Conservation (phyloP, 1,139 yeast species). For the Magnusiomyces tetraspermus region DNA sequence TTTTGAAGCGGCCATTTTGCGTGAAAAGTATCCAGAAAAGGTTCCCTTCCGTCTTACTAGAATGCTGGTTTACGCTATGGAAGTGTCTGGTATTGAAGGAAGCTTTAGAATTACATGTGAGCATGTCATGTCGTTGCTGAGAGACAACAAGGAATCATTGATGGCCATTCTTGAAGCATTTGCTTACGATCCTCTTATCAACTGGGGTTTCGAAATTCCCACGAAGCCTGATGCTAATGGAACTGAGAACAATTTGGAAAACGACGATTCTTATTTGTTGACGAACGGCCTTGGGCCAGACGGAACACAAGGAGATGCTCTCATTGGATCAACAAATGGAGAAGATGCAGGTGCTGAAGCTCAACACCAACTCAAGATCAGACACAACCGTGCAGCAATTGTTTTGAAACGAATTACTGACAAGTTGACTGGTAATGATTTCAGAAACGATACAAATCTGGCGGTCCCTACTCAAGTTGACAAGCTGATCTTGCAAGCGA, state of each 20-base stretch:
- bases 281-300: conserved; percentile 3
- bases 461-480: conserved; percentile 90
- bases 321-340: background rate
- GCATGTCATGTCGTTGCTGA: conserved; percentile 87
- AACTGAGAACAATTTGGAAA: conserved; percentile 6
- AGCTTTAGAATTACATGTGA: conserved; percentile 94
- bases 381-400: conserved; percentile 85
- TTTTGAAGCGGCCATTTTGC: conserved; percentile 92
- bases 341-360: conserved; percentile 44
- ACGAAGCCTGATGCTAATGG: conserved; percentile 53
- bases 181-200: conserved; percentile 96
- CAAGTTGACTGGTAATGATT: conserved; percentile 89
- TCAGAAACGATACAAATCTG: conserved; percentile 58
- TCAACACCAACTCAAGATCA: conserved; percentile 68
- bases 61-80: conserved; percentile 98
- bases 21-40: conserved; percentile 96
- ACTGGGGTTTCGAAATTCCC: conserved; percentile 97
- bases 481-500: conserved; percentile 88
- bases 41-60: conserved; percentile 95
- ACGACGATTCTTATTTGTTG: no score
- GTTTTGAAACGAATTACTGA: conserved; percentile 86
- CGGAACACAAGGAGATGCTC: background rate
- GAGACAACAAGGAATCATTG: conserved; percentile 90
- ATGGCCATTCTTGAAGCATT: conserved; percentile 98
- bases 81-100: conserved; percentile 97